phyloP scores from a whole-genome alignment of 768 basidiomycete genomes.

The Cystobasidiopsis lactophilus region DNA sequence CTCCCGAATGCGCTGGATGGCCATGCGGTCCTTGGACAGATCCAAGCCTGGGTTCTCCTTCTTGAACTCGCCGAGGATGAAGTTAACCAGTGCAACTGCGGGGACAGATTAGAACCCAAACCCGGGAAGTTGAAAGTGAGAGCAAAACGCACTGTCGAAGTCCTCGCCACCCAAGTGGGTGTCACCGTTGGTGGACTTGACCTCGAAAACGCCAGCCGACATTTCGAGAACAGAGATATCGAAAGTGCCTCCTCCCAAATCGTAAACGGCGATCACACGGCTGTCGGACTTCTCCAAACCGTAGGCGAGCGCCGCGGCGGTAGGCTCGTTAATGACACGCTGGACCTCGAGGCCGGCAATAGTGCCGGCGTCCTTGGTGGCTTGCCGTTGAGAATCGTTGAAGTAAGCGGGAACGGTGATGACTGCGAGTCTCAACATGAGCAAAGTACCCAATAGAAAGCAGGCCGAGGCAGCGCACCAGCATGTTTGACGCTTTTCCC shows the following conservation, averaged over 20 bases:
- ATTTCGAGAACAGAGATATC: slow-evolving; percentile 99
- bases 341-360: slow-evolving; percentile 94
- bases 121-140: too few species aligned
- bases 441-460: neutral
- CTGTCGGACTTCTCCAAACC: slow-evolving; percentile 77
- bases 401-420: slow-evolving; percentile 96
- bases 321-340: slow-evolving; percentile 97
- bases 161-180: slow-evolving; percentile 96
- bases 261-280: slow-evolving; percentile 84
- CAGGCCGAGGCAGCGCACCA: neutral
- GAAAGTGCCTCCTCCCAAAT: slow-evolving; percentile 94
- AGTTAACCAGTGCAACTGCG: slow-evolving; percentile 65
- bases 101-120: too few species aligned
- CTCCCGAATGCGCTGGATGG: slow-evolving; percentile 95
- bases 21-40: slow-evolving; percentile 70
- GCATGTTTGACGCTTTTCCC: slow-evolving; percentile 87
- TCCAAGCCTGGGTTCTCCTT: slow-evolving; percentile 57
- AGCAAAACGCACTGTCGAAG: slow-evolving; percentile 30
- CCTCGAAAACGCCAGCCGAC: slow-evolving; percentile 99
- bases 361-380: slow-evolving; percentile 91
- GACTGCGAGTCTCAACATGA: slow-evolving; percentile 28
- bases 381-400: slow-evolving; percentile 98
- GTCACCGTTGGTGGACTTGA: slow-evolving; percentile 98
- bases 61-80: slow-evolving; percentile 80
- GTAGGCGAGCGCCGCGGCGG: slow-evolving; percentile 92